A percentile compares a stretch with the other conserved stretches of the same genome.
phyloP scores from a whole-genome alignment of 257 asterid species.

The Ehretia macrophylla region DNA sequence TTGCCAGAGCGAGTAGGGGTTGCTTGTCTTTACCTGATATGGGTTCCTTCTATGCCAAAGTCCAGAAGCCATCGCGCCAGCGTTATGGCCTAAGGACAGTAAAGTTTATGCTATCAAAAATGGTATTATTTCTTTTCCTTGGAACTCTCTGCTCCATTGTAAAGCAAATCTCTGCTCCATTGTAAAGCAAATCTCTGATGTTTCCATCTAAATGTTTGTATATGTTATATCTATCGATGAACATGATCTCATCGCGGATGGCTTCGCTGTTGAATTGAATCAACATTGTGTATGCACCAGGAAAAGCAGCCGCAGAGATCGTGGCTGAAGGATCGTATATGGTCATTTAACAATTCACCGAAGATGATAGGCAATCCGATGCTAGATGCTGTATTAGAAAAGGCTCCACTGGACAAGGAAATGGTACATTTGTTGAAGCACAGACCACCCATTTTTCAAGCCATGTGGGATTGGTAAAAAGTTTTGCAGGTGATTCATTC shows the following conservation, averaged over 20 bases:
- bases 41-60: conserved; percentile 90
- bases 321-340: conserved; percentile 87
- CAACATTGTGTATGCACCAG: conserved; percentile 21
- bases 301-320: conserved; percentile 87
- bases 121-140: conserved; percentile 37
- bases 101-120: conserved; percentile 80
- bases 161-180: too few relatives aligned
- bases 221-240: too few relatives aligned
- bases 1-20: conserved; percentile 84
- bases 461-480: conserved; percentile 85
- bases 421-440: conserved; percentile 86
- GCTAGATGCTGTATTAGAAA: conserved; percentile 68
- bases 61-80: conserved; percentile 93
- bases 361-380: conserved; percentile 81
- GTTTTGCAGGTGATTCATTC: conserved; percentile 38
- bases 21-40: conserved; percentile 90
- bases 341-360: conserved; percentile 69
- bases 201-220: too few relatives aligned
- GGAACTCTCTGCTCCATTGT: too few relatives aligned
- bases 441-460: conserved; percentile 70
- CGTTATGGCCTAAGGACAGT: conserved; percentile 91
- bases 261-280: background rate
- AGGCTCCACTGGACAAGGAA: conserved; percentile 59
- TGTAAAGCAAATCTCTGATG: too few relatives aligned
- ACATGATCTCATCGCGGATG: too few relatives aligned